Conservation (phyloP, 306 rosid species). For the Quercus variabilis region DNA sequence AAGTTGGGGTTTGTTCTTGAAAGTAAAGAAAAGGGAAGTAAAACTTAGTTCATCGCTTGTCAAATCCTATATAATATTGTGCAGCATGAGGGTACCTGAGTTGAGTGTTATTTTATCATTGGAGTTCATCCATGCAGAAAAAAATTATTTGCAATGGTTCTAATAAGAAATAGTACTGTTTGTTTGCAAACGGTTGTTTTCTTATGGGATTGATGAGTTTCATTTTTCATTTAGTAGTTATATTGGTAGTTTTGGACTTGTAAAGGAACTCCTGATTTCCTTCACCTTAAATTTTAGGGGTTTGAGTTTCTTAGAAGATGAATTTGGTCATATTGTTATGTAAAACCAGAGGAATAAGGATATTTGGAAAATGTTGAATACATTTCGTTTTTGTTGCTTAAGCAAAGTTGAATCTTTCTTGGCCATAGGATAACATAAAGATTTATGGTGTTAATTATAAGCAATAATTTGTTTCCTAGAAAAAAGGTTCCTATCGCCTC, state of each 20-base stretch:
- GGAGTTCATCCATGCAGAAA: not conserved
- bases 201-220: not conserved
- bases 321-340: not conserved
- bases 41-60: not conserved
- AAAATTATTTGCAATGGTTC: not conserved
- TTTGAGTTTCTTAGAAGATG: not conserved
- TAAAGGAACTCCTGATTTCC: not conserved
- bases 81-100: not conserved
- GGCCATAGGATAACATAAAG: not conserved
- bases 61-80: not conserved
- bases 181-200: not conserved
- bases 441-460: not conserved
- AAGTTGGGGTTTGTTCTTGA: not conserved
- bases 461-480: not conserved
- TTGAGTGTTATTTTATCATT: not conserved
- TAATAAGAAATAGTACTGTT: not conserved
- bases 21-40: not conserved
- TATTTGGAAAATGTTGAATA: not conserved
- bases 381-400: not conserved
- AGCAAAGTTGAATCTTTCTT: not conserved
- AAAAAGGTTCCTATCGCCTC: not conserved
- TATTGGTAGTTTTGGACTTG: not conserved
- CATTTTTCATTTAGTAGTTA: not conserved
- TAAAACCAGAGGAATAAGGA: not conserved
- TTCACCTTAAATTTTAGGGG: not conserved